Conservation (phyloP, 192 early-diverging fungal species). For the Backusella parvicylindrica region DNA sequence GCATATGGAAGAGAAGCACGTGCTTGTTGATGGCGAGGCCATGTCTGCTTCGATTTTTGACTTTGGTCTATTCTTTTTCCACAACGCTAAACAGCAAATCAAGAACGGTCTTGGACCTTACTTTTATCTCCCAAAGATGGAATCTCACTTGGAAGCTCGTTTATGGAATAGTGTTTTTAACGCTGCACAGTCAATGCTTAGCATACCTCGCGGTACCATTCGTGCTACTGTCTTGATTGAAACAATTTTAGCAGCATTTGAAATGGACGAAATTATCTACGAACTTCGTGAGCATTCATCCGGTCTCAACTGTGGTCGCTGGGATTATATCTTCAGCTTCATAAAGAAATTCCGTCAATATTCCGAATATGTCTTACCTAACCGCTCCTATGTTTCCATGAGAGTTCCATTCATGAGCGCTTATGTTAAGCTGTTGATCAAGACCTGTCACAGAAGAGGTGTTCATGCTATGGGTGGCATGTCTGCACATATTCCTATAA, state of each 20-base stretch:
- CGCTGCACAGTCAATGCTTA: slow-evolving; percentile 83
- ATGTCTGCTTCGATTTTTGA: slow-evolving; percentile 94
- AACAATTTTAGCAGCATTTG: slow-evolving; percentile 93
- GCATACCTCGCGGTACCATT: slow-evolving; percentile 89
- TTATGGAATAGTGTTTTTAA: slow-evolving; percentile 98
- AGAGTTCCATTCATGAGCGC: slow-evolving; percentile 96
- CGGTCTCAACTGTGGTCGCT: slow-evolving; percentile 97
- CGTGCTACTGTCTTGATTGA: slow-evolving; percentile 95
- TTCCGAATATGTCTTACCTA: slow-evolving; percentile 81
- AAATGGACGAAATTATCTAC: slow-evolving; percentile 99
- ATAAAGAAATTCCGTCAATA: slow-evolving; percentile 96
- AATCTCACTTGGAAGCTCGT: slow-evolving; percentile 91
- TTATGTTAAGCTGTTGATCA: slow-evolving; percentile 92
- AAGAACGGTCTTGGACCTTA: slow-evolving; percentile 89
- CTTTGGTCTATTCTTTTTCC: slow-evolving; percentile 97
- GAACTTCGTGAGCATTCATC: slow-evolving; percentile 97
- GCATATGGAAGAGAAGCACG: slow-evolving; percentile 96
- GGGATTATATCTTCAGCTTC: slow-evolving; percentile 98
- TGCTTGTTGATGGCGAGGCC: slow-evolving; percentile 87
- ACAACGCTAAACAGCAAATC: slow-evolving; percentile 85
- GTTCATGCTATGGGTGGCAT: slow-evolving; percentile 99
- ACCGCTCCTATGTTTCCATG: slow-evolving; percentile 90
- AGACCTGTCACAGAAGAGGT: slow-evolving; percentile 96
- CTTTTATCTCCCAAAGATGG: slow-evolving; percentile 99
- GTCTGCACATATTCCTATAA: slow-evolving; percentile 98